Evolutionary conservation across 2,329 filamentous ascomycete species (phyloP).

Genomic region (Leptographium wingfieldii): DNA sequence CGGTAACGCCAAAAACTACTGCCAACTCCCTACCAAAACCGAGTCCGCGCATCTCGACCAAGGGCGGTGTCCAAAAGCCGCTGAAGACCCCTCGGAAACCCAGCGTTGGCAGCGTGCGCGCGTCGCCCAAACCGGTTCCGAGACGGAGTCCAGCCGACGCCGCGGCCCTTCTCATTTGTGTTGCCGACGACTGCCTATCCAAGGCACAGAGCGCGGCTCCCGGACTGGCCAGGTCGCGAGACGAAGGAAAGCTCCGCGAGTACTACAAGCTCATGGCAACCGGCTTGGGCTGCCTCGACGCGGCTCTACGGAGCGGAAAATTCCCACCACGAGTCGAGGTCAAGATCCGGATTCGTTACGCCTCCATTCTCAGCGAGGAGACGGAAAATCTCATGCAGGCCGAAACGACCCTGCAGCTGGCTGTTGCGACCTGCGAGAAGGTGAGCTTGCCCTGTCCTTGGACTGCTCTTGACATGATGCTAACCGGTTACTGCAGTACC

Average conservation of each 20-base stretch:
- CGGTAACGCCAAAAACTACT: slow-evolving; percentile 8
- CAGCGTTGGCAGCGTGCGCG: slow-evolving; percentile 15
- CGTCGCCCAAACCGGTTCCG: slow-evolving; percentile 22
- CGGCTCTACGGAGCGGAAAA: slow-evolving; percentile 48
- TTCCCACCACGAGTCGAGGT: slow-evolving; percentile 56
- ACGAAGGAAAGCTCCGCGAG: slow-evolving; percentile 40
- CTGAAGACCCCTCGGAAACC: slow-evolving; percentile 12
- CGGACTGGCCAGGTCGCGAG: slow-evolving; percentile 34
- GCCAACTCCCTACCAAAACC: slow-evolving; percentile 5
- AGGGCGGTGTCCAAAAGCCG: slow-evolving; percentile 12
- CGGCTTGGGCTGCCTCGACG: slow-evolving; percentile 59
- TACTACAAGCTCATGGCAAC: slow-evolving; percentile 64
- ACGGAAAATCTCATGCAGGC: slow-evolving; percentile 64
- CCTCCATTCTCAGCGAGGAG: slow-evolving; percentile 58
- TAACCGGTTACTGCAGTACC: slow-evolving; percentile 25
- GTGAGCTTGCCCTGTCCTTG: slow-evolving; percentile 20
- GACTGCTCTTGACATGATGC: neutral
- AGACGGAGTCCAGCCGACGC: slow-evolving; percentile 33
- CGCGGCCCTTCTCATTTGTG: slow-evolving; percentile 49
- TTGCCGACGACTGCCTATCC: slow-evolving; percentile 63
- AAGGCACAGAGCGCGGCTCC: slow-evolving; percentile 48
- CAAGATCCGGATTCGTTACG: slow-evolving; percentile 56
- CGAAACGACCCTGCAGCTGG: slow-evolving; percentile 59
- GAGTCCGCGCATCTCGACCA: slow-evolving; percentile 10
- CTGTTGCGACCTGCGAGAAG: slow-evolving; percentile 56